These are phyloP conservation scores for Fusarium sp. DNA, from an alignment of 2,329 filamentous ascomycete species.

Conservation along the genomic window DNA sequence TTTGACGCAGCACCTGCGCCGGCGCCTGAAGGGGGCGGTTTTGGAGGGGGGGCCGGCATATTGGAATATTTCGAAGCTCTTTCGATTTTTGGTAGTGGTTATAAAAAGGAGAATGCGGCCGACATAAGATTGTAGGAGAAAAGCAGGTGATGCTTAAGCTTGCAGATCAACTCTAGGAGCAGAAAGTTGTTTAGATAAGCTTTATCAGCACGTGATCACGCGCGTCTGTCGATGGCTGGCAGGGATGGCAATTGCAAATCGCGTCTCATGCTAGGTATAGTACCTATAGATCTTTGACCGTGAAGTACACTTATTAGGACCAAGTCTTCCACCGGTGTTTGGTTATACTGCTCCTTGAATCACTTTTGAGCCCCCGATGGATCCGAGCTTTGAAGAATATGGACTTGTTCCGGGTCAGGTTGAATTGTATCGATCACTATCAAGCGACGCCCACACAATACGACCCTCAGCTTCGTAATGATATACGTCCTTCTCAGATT, in stretches of 20 bases:
- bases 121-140: neutral
- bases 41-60: conserved; percentile 48
- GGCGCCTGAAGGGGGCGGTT: conserved; percentile 50
- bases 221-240: conserved; percentile 4
- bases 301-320: neutral
- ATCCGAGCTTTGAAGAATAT: conserved; percentile 43
- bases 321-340: neutral
- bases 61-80: neutral
- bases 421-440: conserved; percentile 97
- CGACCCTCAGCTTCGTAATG: conserved; percentile 80
- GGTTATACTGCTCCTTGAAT: neutral
- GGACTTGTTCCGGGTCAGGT: conserved; percentile 85
- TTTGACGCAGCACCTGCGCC: conserved; percentile 67
- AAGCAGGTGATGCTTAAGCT: neutral
- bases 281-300: neutral
- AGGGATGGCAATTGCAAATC: conserved; percentile 12
- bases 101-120: neutral
- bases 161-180: conserved; percentile 4
- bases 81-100: neutral
- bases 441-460: conserved; percentile 81
- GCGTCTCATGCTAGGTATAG: conserved; percentile 12
- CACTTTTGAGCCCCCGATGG: conserved; percentile 33
- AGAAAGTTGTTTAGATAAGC: conserved; percentile 34
- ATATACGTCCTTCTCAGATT: conserved; percentile 67
- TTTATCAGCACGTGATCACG: conserved; percentile 38